Percentiles rank a stretch among this genome's conserved stretches.
phyloP scores from a whole-genome alignment of 2,329 filamentous ascomycete species.

The Fonsecaea pugnacius region DNA sequence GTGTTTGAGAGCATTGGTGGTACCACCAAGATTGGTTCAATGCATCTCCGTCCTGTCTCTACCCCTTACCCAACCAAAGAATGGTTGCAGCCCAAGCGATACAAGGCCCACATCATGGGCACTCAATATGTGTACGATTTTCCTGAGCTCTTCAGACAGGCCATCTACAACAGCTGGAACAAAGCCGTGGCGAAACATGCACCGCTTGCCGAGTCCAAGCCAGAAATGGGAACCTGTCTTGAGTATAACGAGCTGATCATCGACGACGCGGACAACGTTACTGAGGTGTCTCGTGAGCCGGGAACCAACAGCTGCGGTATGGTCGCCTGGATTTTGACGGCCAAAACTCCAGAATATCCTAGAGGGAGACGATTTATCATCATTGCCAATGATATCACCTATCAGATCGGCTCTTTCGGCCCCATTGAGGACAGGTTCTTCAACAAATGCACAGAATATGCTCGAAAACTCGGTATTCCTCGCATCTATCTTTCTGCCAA shows the following conservation, averaged over 20 bases:
- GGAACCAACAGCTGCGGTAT: slow-evolving; percentile 96
- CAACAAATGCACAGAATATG: slow-evolving; percentile 97
- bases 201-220: slow-evolving; percentile 76
- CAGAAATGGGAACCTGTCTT: slow-evolving; percentile 84
- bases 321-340: slow-evolving; percentile 97
- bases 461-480: slow-evolving; percentile 90
- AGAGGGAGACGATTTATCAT: slow-evolving; percentile 90
- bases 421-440: slow-evolving; percentile 98
- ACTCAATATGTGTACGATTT: slow-evolving; percentile 99
- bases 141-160: slow-evolving; percentile 98
- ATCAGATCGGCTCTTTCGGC: slow-evolving; percentile 97
- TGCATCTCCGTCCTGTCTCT: slow-evolving; percentile 89
- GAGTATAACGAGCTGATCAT: slow-evolving; percentile 93
- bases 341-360: slow-evolving; percentile 93
- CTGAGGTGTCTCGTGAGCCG: slow-evolving; percentile 91
- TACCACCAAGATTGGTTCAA: slow-evolving; percentile 90
- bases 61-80: slow-evolving; percentile 98
- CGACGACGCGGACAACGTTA: slow-evolving; percentile 87
- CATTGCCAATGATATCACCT: slow-evolving; percentile 98
- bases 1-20: slow-evolving; percentile 97
- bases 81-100: slow-evolving; percentile 96
- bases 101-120: slow-evolving; percentile 99
- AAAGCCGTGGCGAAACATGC: slow-evolving; percentile 75
- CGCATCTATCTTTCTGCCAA: slow-evolving; percentile 98
- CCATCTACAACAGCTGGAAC: slow-evolving; percentile 92